Base-by-base conservation (phyloP, 768 basidiomycete species). In the Lentinus tigrinus region DNA sequence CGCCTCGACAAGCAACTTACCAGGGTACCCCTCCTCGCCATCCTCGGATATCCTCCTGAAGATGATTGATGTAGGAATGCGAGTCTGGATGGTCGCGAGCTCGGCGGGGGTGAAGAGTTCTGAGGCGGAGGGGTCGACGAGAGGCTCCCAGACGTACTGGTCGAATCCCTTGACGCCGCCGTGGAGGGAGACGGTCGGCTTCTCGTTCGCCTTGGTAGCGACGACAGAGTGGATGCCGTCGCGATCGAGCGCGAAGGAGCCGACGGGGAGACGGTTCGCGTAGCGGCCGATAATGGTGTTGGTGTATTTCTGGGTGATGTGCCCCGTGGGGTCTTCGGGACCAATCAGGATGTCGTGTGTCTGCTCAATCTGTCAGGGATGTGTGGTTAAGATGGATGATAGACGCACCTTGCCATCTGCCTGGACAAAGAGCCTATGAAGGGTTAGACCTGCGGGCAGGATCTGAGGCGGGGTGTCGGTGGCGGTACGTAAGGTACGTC, bases 321-420 rank as follows among this genome's bases (percentile, higher is more conserved):
- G 87, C 58, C 77, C 82, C 60, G 77, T 65, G 49, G 87, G 83
- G 43, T 75, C 71, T 73, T 89, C 85, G 38, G 89, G 89, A 17
- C 88, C 89, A 63, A 89, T 78, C 42, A 91, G 82, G 57, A 91
- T 80, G 70, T 91, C 89, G 72, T 91, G 87, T 6, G 85, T 88
- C 87, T 89, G 63, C 6, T 53, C 19, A 31, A 31, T 10, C 37
- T 43, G 38, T 52, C 44, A 38, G 10, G 27, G 17, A 23, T 24
- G 37, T 17, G 31, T 23, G 34, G 47, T 14, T 24, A 6, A 51
- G 1, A 49, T 43, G 52, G 27, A 9, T 9, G 13, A 9, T 9
- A 48, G 31, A 64, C 77, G 61, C 67, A 85, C 87, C 70, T 78
- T 80, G 43, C 87, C 89, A 66, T 85, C 81, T 39, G 78, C 79